These are phyloP conservation scores for Beauveria bassiana DNA, from an alignment of 2,329 filamentous ascomycete species.

Conservation along the genomic window DNA sequence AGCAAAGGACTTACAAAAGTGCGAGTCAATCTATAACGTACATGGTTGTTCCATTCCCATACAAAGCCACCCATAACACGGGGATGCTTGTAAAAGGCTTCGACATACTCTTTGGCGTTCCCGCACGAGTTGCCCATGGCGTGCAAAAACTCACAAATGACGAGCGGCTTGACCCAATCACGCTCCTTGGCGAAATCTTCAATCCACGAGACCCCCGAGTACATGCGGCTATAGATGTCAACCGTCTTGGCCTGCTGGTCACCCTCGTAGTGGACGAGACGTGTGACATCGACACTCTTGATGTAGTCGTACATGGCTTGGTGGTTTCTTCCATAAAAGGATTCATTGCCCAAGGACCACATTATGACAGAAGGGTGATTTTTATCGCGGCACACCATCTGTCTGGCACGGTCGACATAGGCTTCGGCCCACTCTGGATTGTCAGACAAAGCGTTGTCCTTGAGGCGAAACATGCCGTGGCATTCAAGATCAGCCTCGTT, in stretches of 20 bases:
- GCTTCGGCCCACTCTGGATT: constrained; percentile 55
- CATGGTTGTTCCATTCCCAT: constrained; percentile 59
- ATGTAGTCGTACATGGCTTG: constrained; percentile 60
- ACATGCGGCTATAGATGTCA: constrained; percentile 62
- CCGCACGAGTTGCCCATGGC: constrained; percentile 71
- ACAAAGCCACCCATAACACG: constrained; percentile 54
- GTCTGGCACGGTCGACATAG: constrained; percentile 58
- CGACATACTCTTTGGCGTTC: constrained; percentile 57
- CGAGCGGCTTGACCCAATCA: constrained; percentile 46
- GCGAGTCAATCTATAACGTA: constrained; percentile 17
- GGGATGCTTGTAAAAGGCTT: constrained; percentile 49
- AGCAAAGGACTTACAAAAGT: neutral
- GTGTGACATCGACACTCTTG: constrained; percentile 45
- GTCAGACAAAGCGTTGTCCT: constrained; percentile 39
- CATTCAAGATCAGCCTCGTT: constrained; percentile 50
- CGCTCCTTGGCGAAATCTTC: constrained; percentile 31
- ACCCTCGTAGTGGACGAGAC: constrained; percentile 59
- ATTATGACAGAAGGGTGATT: constrained; percentile 60
- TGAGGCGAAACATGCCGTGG: constrained; percentile 40
- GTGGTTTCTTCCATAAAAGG: constrained; percentile 62
- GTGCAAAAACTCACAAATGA: constrained; percentile 48
- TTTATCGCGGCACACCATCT: constrained; percentile 52
- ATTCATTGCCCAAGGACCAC: constrained; percentile 66
- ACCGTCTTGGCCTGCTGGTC: constrained; percentile 49
- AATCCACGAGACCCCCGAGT: constrained; percentile 43